Percentiles rank a stretch among this genome's conserved stretches.
Evolutionary conservation across 495 filamentous ascomycete genomes (phyloP).

Genomic region (Diplogelasinospora grovesii): DNA sequence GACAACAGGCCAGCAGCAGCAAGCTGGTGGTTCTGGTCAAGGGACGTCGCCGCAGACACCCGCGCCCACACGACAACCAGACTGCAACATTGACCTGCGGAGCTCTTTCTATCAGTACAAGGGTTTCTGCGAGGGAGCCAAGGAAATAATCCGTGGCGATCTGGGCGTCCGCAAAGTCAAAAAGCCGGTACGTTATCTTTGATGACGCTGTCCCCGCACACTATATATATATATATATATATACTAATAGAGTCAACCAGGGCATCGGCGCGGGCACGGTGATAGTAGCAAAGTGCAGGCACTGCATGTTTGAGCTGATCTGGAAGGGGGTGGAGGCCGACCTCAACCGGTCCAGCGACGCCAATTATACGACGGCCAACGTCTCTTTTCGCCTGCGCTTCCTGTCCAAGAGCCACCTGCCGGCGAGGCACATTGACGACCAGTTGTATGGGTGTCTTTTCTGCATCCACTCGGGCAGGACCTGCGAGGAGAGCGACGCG

Average conservation of each 20-base stretch:
- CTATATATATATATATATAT: too few species aligned
- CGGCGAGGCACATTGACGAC: conserved; percentile 29
- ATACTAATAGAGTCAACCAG: too few species aligned
- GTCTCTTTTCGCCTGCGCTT: conserved; percentile 35
- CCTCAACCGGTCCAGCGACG: conserved; percentile 21
- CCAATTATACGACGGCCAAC: conserved; percentile 26
- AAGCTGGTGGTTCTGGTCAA: too few species aligned
- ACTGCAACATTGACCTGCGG: conserved; percentile 25
- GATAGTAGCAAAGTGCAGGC: conserved; percentile 31
- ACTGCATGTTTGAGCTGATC: conserved; percentile 35
- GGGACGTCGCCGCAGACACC: not conserved
- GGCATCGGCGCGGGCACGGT: conserved; percentile 16
- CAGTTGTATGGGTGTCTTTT: conserved; percentile 36
- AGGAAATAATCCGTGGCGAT: conserved; percentile 26
- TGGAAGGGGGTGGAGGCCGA: conserved; percentile 32
- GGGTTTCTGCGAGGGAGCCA: conserved; percentile 39
- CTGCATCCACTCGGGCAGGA: conserved; percentile 31
- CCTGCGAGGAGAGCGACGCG: conserved; percentile 32
- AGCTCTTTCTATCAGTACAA: conserved; percentile 37
- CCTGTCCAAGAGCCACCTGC: conserved; percentile 36
- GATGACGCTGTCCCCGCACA: too few species aligned
- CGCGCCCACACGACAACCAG: conserved; percentile 19
- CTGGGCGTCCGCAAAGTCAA: conserved; percentile 33
- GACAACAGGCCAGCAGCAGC: not conserved
- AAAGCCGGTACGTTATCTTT: conserved; percentile 25